Evolutionary conservation across 345 rosid species (phyloP).

Genomic region (Jatropha curcas): DNA sequence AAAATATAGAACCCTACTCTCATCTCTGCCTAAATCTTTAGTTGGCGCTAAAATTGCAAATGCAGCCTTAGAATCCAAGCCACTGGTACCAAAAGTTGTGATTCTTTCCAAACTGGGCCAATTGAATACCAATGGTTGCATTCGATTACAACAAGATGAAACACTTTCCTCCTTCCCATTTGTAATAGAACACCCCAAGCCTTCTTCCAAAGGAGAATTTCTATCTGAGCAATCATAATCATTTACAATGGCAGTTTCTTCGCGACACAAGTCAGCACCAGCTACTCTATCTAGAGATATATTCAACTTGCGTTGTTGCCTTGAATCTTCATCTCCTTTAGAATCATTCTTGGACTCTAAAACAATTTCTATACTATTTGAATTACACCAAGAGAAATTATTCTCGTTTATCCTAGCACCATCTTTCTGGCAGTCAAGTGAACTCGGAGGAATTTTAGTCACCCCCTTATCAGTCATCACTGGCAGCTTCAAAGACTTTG

Average conservation of each 20-base stretch:
- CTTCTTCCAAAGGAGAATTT: conserved; percentile 28
- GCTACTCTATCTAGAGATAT: conserved; percentile 37
- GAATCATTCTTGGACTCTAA: conserved; percentile 45
- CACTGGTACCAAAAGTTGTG: conserved; percentile 37
- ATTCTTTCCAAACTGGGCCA: conserved; percentile 81
- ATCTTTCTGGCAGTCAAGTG: conserved; percentile 34
- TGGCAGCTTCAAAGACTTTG: conserved; percentile 74
- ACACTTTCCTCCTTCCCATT: conserved; percentile 26
- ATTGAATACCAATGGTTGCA: conserved; percentile 48
- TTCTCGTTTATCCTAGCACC: conserved; percentile 27
- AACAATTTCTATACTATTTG: conserved; percentile 53
- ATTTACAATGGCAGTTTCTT: conserved; percentile 34
- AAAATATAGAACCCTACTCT: conserved; percentile 57
- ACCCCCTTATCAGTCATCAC: conserved; percentile 48
- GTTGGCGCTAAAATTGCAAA: conserved; percentile 50
- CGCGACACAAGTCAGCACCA: conserved; percentile 29
- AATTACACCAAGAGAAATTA: conserved; percentile 39
- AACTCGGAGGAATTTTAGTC: conserved; percentile 22
- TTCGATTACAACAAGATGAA: conserved; percentile 24
- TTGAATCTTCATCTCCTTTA: conserved; percentile 35
- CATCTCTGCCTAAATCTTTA: conserved; percentile 40
- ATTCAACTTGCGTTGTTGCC: conserved; percentile 33
- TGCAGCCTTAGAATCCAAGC: conserved; percentile 64
- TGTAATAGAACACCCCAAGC: conserved; percentile 15
- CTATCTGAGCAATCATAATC: conserved; percentile 31